A percentile compares a stretch with the other conserved stretches of the same genome.
Conservation (phyloP, 345 rosid species). For the Pseudoturritis turrita region DNA sequence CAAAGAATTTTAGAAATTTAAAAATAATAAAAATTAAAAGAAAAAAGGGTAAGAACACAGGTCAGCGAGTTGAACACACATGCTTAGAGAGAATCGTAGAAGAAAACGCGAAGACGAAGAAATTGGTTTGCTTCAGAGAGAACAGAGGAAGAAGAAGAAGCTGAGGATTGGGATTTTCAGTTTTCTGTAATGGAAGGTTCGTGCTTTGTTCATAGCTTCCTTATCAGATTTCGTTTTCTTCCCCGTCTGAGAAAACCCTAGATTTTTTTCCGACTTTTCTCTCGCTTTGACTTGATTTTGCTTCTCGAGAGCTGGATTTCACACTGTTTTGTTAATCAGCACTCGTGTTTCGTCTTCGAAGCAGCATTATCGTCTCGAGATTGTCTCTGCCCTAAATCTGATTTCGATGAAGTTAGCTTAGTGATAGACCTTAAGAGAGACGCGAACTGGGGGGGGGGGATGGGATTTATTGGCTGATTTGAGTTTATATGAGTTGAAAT, state of each 20-base stretch:
- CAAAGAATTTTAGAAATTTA: constrained; percentile 12
- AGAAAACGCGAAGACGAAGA: constrained; percentile 19
- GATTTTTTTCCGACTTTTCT: neutral
- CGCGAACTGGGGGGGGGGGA: neutral
- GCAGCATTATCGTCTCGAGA: constrained; percentile 6
- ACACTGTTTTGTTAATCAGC: neutral
- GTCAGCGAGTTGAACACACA: constrained; percentile 36
- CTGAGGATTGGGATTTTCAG: neutral
- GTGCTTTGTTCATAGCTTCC: constrained; percentile 2
- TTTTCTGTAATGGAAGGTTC: constrained; percentile 29
- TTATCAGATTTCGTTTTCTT: neutral
- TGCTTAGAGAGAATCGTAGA: constrained; percentile 3
- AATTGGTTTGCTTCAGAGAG: neutral
- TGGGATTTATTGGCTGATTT: neutral
- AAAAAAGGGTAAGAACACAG: constrained; percentile 21
- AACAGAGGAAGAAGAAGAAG: constrained; percentile 5
- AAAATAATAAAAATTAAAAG: neutral
- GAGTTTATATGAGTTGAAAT: neutral
- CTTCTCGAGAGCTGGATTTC: neutral
- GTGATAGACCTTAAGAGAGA: neutral
- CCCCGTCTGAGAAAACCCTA: constrained; percentile 20
- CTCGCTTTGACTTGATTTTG: constrained; percentile 1
- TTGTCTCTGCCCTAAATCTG: constrained; percentile 18
- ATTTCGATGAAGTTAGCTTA: neutral
- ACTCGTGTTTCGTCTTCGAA: neutral